Conservation (phyloP, 306 rosid species). For the Biancaea sappan region DNA sequence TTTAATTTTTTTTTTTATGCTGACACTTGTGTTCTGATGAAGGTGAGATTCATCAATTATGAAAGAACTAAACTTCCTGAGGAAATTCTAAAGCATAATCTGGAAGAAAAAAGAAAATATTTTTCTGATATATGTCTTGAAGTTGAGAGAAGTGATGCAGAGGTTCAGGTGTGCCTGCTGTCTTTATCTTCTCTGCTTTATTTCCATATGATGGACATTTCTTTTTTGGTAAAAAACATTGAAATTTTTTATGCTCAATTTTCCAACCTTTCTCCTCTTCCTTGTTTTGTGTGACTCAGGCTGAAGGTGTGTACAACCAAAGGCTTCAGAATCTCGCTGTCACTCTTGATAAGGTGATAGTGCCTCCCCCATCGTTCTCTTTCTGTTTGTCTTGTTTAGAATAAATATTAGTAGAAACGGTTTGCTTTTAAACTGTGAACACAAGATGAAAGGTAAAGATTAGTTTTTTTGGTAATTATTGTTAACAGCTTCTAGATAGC, state of each 20-base stretch:
- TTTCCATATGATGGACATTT: background rate
- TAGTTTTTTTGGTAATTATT: background rate
- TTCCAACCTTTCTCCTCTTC: background rate
- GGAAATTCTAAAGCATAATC: conserved; percentile 81
- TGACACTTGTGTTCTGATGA: conserved; percentile 43
- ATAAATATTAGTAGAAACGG: background rate
- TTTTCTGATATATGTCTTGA: conserved; percentile 89
- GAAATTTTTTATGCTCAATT: conserved; percentile 7
- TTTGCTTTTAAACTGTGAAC: conserved; percentile 18
- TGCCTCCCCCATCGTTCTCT: conserved; percentile 1
- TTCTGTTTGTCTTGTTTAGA: conserved; percentile 17
- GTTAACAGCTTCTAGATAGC: conserved; percentile 21
- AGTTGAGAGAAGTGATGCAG: conserved; percentile 95
- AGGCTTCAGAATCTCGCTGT: conserved; percentile 99
- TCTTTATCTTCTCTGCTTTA: conserved; percentile 12
- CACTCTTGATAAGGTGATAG: conserved; percentile 94
- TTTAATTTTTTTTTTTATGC: conserved; percentile 23
- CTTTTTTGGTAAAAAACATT: background rate
- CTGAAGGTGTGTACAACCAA: conserved; percentile 98
- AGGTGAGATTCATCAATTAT: conserved; percentile 92
- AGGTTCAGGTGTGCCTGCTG: conserved; percentile 74
- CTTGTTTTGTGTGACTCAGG: conserved; percentile 54
- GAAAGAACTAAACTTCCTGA: conserved; percentile 96
- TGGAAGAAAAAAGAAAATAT: conserved; percentile 86
- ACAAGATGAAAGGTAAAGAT: conserved; percentile 14